Evolutionary conservation across 202 grass and related monocot genomes (phyloP).

Genomic region (Setaria viridis): DNA sequence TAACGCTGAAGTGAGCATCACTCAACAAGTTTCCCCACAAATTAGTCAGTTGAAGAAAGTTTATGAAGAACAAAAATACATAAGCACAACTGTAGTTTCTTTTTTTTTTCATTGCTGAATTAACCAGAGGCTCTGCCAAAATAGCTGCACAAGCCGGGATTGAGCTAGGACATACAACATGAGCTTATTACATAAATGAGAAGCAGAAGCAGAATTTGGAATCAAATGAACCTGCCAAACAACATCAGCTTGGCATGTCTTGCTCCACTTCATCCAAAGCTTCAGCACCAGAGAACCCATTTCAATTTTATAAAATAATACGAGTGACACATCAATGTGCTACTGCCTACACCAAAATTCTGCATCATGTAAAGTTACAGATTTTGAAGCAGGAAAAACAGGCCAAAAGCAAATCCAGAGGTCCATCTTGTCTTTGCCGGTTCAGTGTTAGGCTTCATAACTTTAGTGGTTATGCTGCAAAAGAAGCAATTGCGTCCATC

Average conservation of each 20-base stretch:
- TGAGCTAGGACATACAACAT: neutral
- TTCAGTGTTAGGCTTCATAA: neutral
- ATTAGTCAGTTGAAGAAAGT: neutral
- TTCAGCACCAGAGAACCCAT: neutral
- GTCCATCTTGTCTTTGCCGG: neutral
- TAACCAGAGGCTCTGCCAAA: neutral
- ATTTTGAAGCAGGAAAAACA: neutral
- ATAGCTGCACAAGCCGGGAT: neutral
- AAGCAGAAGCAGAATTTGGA: neutral
- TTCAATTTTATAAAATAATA: neutral
- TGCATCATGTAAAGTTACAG: neutral
- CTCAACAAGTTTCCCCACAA: neutral
- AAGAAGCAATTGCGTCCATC: conserved; percentile 82
- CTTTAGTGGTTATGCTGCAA: conserved; percentile 34
- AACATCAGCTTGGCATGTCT: neutral
- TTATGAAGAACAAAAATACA: neutral
- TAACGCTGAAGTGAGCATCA: neutral
- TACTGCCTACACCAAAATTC: neutral
- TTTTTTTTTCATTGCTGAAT: neutral
- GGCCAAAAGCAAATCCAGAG: neutral
- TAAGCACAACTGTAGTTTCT: neutral
- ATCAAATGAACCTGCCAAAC: neutral
- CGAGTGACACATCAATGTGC: neutral
- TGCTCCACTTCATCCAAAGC: neutral
- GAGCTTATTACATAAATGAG: neutral